Conservation (phyloP, 352 stramenopile genomes). For the Pythium graminicola region DNA sequence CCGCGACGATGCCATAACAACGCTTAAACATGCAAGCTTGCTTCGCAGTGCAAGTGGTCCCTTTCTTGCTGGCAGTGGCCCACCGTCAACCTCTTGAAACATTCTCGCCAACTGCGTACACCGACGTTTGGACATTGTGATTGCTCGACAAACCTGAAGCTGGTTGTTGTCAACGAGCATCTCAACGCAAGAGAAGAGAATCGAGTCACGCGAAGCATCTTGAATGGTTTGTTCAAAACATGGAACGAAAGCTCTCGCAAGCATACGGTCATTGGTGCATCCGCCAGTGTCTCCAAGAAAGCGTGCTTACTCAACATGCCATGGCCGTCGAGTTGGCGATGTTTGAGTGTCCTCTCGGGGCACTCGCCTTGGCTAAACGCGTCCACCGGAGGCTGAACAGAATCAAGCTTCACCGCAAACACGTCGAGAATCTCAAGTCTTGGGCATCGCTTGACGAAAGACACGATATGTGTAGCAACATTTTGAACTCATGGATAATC, state of each 20-base stretch:
- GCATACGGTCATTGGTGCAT: background rate
- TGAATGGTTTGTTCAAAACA: constrained; percentile 12
- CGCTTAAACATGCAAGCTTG: constrained; percentile 14
- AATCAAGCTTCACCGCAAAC: background rate
- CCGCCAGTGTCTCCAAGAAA: constrained; percentile 5
- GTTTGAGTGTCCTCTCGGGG: background rate
- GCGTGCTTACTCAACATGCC: constrained; percentile 5
- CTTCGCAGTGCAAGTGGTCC: constrained; percentile 3
- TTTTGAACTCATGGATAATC: too few relatives aligned
- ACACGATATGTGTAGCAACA: too few relatives aligned
- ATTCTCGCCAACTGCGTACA: background rate
- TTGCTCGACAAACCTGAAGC: constrained; percentile 1
- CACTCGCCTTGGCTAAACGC: background rate
- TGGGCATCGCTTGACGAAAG: too few relatives aligned
- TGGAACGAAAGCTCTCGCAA: constrained; percentile 9
- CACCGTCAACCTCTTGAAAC: constrained; percentile 5
- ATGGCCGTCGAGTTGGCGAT: background rate
- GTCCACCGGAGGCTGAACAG: background rate
- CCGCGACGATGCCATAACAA: background rate
- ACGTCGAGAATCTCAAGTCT: too few relatives aligned
- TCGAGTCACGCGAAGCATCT: constrained; percentile 2
- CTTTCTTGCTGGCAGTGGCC: constrained; percentile 1
- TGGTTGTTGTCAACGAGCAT: constrained; percentile 7
- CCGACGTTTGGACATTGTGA: constrained; percentile 8
- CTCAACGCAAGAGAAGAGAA: constrained; percentile 7